Conservation (phyloP, 2,329 filamentous ascomycete genomes). For the Colletotrichum orchidophilum region DNA sequence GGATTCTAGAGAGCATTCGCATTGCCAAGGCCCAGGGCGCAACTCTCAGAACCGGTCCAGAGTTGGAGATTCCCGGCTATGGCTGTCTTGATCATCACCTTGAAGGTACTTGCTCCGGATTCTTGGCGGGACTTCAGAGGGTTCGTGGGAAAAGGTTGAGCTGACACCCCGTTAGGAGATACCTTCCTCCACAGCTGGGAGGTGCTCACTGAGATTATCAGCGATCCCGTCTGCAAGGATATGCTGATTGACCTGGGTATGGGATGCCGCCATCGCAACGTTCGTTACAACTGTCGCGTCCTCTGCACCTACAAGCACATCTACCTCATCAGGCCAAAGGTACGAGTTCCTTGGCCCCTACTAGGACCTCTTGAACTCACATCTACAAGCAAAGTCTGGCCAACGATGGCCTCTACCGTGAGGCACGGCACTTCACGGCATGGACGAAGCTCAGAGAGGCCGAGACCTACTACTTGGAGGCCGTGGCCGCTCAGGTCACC, state of each 20-base stretch:
- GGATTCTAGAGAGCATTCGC: slow-evolving; percentile 68
- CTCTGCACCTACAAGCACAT: slow-evolving; percentile 69
- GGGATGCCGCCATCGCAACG: slow-evolving; percentile 63
- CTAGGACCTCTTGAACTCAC: not conserved
- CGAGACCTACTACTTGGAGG: not conserved
- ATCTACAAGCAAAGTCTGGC: slow-evolving; percentile 38
- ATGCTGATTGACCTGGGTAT: slow-evolving; percentile 73
- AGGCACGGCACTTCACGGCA: slow-evolving; percentile 51
- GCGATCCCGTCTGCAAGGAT: slow-evolving; percentile 66
- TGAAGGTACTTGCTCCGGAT: not conserved
- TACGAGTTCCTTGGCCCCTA: slow-evolving; percentile 42
- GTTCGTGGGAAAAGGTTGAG: slow-evolving; percentile 46
- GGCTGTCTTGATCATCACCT: slow-evolving; percentile 42
- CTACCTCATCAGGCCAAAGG: slow-evolving; percentile 76
- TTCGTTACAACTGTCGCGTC: slow-evolving; percentile 48
- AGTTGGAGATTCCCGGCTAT: slow-evolving; percentile 66
- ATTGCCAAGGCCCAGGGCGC: slow-evolving; percentile 45
- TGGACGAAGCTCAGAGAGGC: slow-evolving; percentile 47
- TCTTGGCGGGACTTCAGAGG: not conserved
- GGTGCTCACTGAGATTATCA: slow-evolving; percentile 67
- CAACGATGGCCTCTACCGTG: slow-evolving; percentile 50
- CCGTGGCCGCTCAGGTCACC: slow-evolving; percentile 5
- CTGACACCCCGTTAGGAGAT: slow-evolving; percentile 73
- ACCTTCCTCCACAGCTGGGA: slow-evolving; percentile 70
- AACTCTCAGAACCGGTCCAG: slow-evolving; percentile 65